Evolutionary conservation across 805 yeast species (phyloP).

Genomic region (Blastobotrys robertii): DNA sequence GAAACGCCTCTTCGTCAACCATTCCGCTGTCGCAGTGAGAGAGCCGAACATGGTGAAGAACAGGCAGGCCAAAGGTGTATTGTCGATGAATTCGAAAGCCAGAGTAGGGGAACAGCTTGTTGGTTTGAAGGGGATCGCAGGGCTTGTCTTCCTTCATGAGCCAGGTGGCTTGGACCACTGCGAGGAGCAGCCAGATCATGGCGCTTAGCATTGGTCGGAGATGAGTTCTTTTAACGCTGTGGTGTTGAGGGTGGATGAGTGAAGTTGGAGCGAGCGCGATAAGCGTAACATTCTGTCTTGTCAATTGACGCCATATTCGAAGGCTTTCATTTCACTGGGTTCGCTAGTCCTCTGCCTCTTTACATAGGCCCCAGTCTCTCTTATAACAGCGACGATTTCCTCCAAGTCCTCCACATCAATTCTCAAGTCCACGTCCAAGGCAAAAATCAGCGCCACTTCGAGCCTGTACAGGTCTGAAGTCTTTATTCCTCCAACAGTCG

Average conservation of each 20-base stretch:
- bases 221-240: too few species aligned
- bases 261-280: too few species aligned
- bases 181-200: neutral
- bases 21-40: slow-evolving; percentile 45
- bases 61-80: slow-evolving; percentile 34
- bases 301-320: too few species aligned
- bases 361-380: neutral
- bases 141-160: slow-evolving; percentile 23
- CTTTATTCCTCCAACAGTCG: slow-evolving; percentile 39
- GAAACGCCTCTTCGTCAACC: slow-evolving; percentile 34
- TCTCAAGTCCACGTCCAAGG: slow-evolving; percentile 40
- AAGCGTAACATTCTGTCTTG: too few species aligned
- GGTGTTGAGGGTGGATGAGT: too few species aligned
- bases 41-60: slow-evolving; percentile 37
- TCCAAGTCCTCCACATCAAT: slow-evolving; percentile 31
- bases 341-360: neutral
- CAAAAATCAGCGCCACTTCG: slow-evolving; percentile 42
- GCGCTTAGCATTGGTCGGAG: neutral
- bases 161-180: slow-evolving; percentile 16
- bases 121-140: slow-evolving; percentile 29
- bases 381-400: slow-evolving; percentile 3
- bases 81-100: slow-evolving; percentile 49
- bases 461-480: slow-evolving; percentile 36
- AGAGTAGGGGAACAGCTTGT: slow-evolving; percentile 34
- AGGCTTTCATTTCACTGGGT: too few species aligned